Base-by-base conservation (phyloP, 345 rosid genomes). In the Kandelia obovata region DNA sequence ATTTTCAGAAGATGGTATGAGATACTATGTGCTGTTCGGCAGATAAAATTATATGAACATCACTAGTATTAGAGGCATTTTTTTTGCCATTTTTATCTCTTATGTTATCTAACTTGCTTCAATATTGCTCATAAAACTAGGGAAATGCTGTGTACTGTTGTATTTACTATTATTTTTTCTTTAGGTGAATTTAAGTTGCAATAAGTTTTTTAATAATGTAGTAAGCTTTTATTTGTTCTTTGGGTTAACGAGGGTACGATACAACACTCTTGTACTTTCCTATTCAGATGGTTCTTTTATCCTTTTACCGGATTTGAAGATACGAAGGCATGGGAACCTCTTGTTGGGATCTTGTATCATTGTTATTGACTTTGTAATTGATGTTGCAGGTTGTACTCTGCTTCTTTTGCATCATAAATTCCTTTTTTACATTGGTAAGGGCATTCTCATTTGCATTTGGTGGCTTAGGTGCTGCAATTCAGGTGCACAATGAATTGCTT, bases 381-480 rank as follows among this genome's bases (percentile, higher is more conserved):
- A 66, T 77, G 77, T 11, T 66, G 80, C 89, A 91, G 98, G 76
- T 81, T 65, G 78, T 88, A 66, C 97, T 91, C 25, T 81, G 88
- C 83, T 78, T 84, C 68, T 94, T 94, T 76, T 94, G 96, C 79
- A 55, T 78, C 53, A n/a, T 82, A 61, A 94, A 94, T 79, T 91
- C 96, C 19, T 57, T 78, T 63, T 68, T 88, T 49, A 94, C 98
- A 9, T 71, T 94, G 80, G 86, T 84, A 80, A 88, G 97, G 77
- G 97, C 98, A 63, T 93, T 93, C 85, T 89, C 96, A 2, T 93
- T 93, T 87, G 97, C 98, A 68, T 91, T 76, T 66, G 98, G 98
- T 68, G 96, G 98, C 69, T 72, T 94, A 73, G 81, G 70, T 72
- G 97, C 92, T 68, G 98, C 98, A 57, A 81, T 84, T 61, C 70